Percentiles rank a stretch among this genome's conserved stretches.
Conservation (phyloP, 176 grass and related monocot genomes). For the Triticum timopheevii region DNA sequence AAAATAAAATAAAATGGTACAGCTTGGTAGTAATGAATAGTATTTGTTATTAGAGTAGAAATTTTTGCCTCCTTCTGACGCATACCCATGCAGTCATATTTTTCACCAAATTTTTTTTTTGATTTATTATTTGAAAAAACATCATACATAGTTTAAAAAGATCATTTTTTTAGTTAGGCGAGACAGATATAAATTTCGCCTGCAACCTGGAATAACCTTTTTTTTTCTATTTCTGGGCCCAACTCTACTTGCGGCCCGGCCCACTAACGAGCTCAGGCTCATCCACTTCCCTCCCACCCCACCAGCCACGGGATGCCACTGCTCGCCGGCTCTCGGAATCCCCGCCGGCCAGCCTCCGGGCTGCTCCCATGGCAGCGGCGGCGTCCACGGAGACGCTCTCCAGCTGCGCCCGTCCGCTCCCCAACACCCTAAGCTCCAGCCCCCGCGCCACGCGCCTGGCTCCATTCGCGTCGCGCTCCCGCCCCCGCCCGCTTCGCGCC, state of each 20-base stretch:
- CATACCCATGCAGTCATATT: too few species aligned
- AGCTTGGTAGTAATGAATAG: too few species aligned
- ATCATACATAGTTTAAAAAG: too few species aligned
- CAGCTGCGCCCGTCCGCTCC: not conserved
- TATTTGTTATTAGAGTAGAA: too few species aligned
- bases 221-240: not conserved
- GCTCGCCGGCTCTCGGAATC: not conserved
- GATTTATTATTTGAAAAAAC: too few species aligned
- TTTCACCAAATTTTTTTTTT: too few species aligned
- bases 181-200: too few species aligned
- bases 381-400: not conserved
- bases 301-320: too few species aligned
- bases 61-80: too few species aligned
- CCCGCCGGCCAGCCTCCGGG: not conserved
- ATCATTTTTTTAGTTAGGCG: too few species aligned
- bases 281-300: not conserved
- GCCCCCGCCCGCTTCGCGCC: conserved; percentile 1
- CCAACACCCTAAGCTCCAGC: not conserved
- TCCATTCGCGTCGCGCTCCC: not conserved
- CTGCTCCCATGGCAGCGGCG: not conserved
- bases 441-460: not conserved
- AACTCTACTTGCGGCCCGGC: not conserved
- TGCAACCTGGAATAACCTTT: not conserved
- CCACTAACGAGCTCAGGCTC: not conserved
- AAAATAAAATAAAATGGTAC: too few species aligned